Evolutionary conservation across 805 yeast genomes (phyloP).

Genomic region (Candida loeiensis): DNA sequence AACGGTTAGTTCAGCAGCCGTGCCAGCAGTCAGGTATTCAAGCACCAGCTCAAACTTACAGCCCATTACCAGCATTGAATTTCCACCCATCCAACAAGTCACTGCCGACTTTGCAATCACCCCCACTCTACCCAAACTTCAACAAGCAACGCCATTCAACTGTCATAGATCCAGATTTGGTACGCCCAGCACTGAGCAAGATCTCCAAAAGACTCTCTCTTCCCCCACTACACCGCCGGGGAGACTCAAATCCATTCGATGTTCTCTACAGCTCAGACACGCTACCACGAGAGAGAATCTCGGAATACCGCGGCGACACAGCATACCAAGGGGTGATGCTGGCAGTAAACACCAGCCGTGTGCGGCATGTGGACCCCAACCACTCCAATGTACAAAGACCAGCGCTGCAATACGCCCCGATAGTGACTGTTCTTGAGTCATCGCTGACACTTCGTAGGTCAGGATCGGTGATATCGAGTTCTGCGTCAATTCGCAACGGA

Average conservation of each 20-base stretch:
- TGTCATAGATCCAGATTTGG: background rate
- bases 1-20: no score
- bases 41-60: no score
- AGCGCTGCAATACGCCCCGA: conserved; percentile 15
- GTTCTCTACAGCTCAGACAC: conserved; percentile 16
- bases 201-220: background rate
- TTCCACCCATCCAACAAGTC: conserved; percentile 2
- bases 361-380: background rate
- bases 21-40: no score
- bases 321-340: background rate
- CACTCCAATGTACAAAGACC: background rate
- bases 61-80: background rate
- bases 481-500: conserved; percentile 31
- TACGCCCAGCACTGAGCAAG: background rate
- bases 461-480: conserved; percentile 28
- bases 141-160: background rate
- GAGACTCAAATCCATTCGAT: conserved; percentile 28
- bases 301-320: no score
- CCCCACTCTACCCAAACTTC: background rate
- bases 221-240: conserved; percentile 11
- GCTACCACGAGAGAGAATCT: no score
- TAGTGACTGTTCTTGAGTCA: conserved; percentile 24
- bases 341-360: conserved; percentile 1
- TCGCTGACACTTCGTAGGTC: conserved; percentile 17
- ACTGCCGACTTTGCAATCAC: background rate